These are phyloP conservation scores for Athelia psychrophila DNA, from an alignment of 1,284 basidiomycete species.

Conservation along the genomic window DNA sequence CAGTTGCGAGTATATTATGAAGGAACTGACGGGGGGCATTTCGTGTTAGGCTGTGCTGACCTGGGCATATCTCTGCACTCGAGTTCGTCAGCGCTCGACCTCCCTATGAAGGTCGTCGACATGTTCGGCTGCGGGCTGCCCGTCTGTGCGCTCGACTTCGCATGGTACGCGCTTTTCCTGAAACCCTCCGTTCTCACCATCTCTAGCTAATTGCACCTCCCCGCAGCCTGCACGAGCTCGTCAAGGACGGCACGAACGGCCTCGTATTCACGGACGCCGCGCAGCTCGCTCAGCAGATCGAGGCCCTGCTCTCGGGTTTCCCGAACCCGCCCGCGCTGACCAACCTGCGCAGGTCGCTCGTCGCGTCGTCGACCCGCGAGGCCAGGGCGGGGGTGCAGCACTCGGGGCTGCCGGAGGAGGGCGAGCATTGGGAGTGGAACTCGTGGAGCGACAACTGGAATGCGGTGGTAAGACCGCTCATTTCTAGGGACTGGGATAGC, in stretches of 20 bases:
- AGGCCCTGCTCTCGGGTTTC: slow-evolving; percentile 39
- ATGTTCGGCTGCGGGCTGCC: slow-evolving; percentile 98
- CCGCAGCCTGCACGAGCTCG: slow-evolving; percentile 80
- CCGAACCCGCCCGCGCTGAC: background rate
- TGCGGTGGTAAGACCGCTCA: slow-evolving; percentile 58
- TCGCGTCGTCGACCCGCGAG: background rate
- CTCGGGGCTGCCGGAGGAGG: slow-evolving; percentile 8
- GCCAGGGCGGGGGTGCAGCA: slow-evolving; percentile 2
- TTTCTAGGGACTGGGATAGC: slow-evolving; percentile 54
- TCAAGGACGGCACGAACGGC: slow-evolving; percentile 83
- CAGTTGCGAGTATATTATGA: too few relatives aligned
- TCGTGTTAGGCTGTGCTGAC: slow-evolving; percentile 79
- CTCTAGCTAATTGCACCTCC: slow-evolving; percentile 3
- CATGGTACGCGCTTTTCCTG: slow-evolving; percentile 55
- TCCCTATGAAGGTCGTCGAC: slow-evolving; percentile 99
- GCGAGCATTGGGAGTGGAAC: slow-evolving; percentile 55
- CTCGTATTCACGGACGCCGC: slow-evolving; percentile 69
- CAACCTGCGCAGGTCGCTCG: background rate
- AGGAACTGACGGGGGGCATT: too few relatives aligned
- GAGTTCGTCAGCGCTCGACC: slow-evolving; percentile 87
- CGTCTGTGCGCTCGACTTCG: slow-evolving; percentile 88
- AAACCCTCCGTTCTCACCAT: slow-evolving; percentile 2
- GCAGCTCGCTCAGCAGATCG: slow-evolving; percentile 72
- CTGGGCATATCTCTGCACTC: slow-evolving; percentile 90
- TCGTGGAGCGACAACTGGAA: slow-evolving; percentile 89